These are phyloP conservation scores for Fusarium longipes DNA, from an alignment of 2,329 filamentous ascomycete species.

Conservation along the genomic window DNA sequence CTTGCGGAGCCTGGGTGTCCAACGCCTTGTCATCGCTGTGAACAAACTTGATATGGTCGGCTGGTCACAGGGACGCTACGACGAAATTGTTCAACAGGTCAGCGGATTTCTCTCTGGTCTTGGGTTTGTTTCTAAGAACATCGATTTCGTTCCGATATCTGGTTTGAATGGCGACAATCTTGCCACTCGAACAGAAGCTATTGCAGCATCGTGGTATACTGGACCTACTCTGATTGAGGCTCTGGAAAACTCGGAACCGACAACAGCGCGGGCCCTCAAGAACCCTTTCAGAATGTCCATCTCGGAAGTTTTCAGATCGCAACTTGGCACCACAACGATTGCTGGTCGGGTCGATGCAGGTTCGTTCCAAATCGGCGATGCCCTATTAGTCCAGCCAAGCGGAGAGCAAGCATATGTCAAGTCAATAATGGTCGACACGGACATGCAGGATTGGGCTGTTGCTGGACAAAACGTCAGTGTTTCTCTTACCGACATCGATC, in stretches of 20 bases:
- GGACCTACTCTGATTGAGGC: slow-evolving; percentile 84
- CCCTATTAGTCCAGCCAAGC: slow-evolving; percentile 81
- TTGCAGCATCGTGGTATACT: slow-evolving; percentile 79
- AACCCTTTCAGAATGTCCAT: slow-evolving; percentile 89
- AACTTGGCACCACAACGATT: slow-evolving; percentile 84
- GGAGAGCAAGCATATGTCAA: slow-evolving; percentile 85
- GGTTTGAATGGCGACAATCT: slow-evolving; percentile 92
- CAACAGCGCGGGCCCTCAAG: slow-evolving; percentile 71
- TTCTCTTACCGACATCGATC: slow-evolving; percentile 87
- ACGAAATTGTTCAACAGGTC: slow-evolving; percentile 86
- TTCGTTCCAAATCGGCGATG: slow-evolving; percentile 85
- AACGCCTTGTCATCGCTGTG: slow-evolving; percentile 86
- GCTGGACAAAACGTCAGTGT: slow-evolving; percentile 89
- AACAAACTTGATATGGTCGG: slow-evolving; percentile 92
- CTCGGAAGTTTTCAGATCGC: slow-evolving; percentile 84
- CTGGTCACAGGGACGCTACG: slow-evolving; percentile 86
- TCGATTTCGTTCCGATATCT: slow-evolving; percentile 89
- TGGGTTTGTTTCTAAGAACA: slow-evolving; percentile 83
- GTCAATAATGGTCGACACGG: slow-evolving; percentile 79
- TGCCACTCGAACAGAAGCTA: slow-evolving; percentile 65
- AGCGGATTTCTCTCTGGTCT: slow-evolving; percentile 83
- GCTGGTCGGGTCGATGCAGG: slow-evolving; percentile 89
- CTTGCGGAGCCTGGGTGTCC: slow-evolving; percentile 89
- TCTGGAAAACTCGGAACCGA: slow-evolving; percentile 83
- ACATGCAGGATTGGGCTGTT: slow-evolving; percentile 85